Conservation (phyloP, 345 rosid genomes). For the Camelina sativa region DNA sequence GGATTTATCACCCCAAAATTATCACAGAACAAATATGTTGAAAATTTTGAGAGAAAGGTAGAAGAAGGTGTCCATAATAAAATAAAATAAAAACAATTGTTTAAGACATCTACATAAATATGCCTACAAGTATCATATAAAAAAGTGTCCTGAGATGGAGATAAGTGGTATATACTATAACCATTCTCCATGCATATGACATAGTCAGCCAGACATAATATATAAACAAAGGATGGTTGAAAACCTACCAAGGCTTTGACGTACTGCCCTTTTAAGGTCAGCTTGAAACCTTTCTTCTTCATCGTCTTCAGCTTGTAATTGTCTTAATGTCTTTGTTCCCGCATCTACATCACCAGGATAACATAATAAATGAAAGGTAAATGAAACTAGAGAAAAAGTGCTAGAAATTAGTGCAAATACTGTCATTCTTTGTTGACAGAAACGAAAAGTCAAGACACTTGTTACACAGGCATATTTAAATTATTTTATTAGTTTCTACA, state of each 20-base stretch:
- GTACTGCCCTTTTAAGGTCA: constrained; percentile 81
- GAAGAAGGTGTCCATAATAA: background rate
- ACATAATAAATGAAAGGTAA: constrained; percentile 38
- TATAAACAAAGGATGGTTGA: constrained; percentile 23
- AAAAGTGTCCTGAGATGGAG: constrained; percentile 1
- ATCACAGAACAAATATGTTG: constrained; percentile 12
- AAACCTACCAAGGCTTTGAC: constrained; percentile 81
- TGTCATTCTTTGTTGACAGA: constrained; percentile 13
- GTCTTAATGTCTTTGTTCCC: constrained; percentile 69
- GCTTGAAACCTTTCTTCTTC: constrained; percentile 95
- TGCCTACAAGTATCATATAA: background rate
- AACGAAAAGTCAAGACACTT: constrained; percentile 7
- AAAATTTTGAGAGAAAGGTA: background rate
- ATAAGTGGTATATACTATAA: background rate
- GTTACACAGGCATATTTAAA: background rate
- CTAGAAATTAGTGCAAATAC: constrained; percentile 8
- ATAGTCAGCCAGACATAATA: constrained; percentile 16
- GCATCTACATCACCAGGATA: constrained; percentile 47
- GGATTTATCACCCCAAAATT: constrained; percentile 17
- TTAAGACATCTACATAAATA: constrained; percentile 5
- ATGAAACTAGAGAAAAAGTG: constrained; percentile 9
- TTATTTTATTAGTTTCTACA: background rate
- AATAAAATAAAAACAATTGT: too few relatives aligned
- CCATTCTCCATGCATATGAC: background rate
- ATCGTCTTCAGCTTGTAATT: constrained; percentile 78